Conservation (phyloP, 306 rosid species). For the Lathyrus tuberosus region DNA sequence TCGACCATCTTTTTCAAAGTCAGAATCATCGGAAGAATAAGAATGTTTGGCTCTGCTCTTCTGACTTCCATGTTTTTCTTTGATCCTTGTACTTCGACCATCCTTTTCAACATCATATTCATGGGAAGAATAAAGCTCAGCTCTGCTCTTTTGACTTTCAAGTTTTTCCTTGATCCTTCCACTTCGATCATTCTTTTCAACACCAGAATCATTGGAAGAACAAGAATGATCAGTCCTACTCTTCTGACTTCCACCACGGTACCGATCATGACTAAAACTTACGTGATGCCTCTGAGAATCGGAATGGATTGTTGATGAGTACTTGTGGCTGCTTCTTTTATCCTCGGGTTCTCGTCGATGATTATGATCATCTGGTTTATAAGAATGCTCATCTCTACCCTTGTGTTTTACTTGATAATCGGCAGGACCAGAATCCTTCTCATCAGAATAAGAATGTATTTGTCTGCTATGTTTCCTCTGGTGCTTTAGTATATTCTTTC, state of each 20-base stretch:
- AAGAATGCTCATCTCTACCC: slow-evolving; percentile 33
- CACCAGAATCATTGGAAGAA: slow-evolving; percentile 43
- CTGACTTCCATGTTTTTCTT: slow-evolving; percentile 2
- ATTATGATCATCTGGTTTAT: slow-evolving; percentile 39
- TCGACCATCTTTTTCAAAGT: slow-evolving; percentile 32
- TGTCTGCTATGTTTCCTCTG: slow-evolving; percentile 39
- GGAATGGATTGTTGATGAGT: slow-evolving; percentile 32
- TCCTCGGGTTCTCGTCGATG: slow-evolving; percentile 34
- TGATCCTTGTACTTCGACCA: neutral
- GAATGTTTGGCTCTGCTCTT: slow-evolving; percentile 35
- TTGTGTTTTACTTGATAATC: slow-evolving; percentile 29
- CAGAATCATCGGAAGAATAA: slow-evolving; percentile 44
- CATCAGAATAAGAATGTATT: slow-evolving; percentile 27
- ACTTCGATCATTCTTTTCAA: slow-evolving; percentile 28
- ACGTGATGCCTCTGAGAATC: slow-evolving; percentile 40
- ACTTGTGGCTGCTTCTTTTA: slow-evolving; percentile 41
- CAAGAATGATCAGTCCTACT: slow-evolving; percentile 24
- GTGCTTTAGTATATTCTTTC: slow-evolving; percentile 45
- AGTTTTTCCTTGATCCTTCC: slow-evolving; percentile 37
- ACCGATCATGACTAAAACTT: slow-evolving; percentile 36
- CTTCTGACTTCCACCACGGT: slow-evolving; percentile 10
- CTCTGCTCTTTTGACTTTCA: slow-evolving; percentile 34
- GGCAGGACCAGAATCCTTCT: slow-evolving; percentile 46
- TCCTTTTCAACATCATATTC: slow-evolving; percentile 6
- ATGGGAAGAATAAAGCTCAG: neutral